phyloP scores from a whole-genome alignment of 164 flowering plant genomes.

The Nymphaea colorata region DNA sequence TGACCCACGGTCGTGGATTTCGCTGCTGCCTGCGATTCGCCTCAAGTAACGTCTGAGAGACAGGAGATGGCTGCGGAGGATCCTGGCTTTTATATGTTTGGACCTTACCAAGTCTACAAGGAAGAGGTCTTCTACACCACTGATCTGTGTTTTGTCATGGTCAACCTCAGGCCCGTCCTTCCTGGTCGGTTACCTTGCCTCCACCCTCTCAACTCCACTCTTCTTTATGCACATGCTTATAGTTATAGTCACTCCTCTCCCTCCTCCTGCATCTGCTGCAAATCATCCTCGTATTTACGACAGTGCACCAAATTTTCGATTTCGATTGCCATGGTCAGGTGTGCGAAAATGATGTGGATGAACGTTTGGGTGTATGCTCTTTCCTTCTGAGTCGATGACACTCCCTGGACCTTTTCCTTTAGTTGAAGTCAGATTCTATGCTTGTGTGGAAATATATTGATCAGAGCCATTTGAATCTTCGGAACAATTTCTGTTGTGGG shows the following conservation, averaged over 20 bases:
- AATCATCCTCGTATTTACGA: neutral
- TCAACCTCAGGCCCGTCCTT: conserved; percentile 73
- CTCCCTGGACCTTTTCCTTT: no score
- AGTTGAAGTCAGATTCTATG: no score
- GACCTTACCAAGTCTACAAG: conserved; percentile 50
- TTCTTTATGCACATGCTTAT: neutral
- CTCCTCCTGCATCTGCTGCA: neutral
- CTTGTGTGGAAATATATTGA: no score
- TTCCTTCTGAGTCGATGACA: no score
- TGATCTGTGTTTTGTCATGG: conserved; percentile 60
- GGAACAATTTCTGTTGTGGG: no score
- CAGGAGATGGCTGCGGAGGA: conserved; percentile 3
- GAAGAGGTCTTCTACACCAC: conserved; percentile 68
- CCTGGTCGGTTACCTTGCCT: conserved; percentile 36
- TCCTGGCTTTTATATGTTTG: conserved; percentile 28
- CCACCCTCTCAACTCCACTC: neutral
- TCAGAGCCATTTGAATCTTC: no score
- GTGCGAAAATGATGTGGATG: no score
- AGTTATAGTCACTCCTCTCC: neutral
- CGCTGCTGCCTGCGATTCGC: no score
- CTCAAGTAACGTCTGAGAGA: neutral
- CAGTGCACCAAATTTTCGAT: no score
- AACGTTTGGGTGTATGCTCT: no score
- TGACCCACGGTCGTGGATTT: no score
- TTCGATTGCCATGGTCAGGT: no score